Evolutionary conservation across 306 rosid species (phyloP), one percentile per base, ranked within the genome.

Genomic region (Albizia julibrissin): DNA sequence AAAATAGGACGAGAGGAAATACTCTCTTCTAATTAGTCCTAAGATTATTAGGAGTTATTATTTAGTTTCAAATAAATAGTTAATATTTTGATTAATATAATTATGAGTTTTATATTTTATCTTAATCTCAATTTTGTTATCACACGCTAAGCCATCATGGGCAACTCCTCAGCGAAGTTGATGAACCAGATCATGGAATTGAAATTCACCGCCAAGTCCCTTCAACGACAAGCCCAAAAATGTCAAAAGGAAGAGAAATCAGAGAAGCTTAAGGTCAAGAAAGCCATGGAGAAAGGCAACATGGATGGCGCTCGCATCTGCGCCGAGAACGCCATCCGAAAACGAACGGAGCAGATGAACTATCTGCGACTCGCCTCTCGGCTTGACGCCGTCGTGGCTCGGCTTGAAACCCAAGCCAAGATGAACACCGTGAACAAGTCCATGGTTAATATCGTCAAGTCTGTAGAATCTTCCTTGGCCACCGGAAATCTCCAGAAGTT

Each of bases 211-310:
- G 74, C 95, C 49, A 91, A 89, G 13, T 89, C 92, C 18, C 90
- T 91, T 34, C 95, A 89, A 80, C 92, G 93, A 37, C 92, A 87
- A 74, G 12, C 91, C 34, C 81, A 87, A 4, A 91, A 91, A 68
- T 91, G 95, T 85, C 91, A 89, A 88, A 91, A 89, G 81, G 94
- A 91, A n/a, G 94, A 91, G 89, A 91, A 91, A n/a, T 76, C 92
- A 44, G 92, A 91, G 88, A 91, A 89, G 86, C 69, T 91, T 4
- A 91, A 91, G 84, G 84, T 91, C 87, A 91, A 91, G 90, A 91
- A 91, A 31, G 93, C 95, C 6, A 89, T 89, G 86, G 93, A 87
- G 86, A 91, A 91, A 26, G 95, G 95, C 5, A 91, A 91, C 89
- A 84, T 89, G 61, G 95, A 89, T 70, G 95, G 95, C 0, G 95